A percentile compares a stretch with the other conserved stretches of the same genome.
Conservation (phyloP, 2,329 filamentous ascomycete species). For the Penicillium sp. region DNA sequence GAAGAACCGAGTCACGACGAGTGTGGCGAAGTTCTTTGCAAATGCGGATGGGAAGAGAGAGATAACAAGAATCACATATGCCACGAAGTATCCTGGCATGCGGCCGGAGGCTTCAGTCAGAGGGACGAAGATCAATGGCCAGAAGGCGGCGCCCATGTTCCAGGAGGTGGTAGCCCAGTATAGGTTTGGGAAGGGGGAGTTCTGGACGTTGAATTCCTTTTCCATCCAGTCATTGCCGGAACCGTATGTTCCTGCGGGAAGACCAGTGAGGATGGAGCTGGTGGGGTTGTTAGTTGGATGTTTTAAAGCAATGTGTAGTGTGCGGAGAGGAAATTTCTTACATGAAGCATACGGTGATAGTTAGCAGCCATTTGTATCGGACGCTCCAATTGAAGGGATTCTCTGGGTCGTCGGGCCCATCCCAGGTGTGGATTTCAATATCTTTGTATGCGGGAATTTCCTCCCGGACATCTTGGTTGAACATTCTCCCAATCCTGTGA, state of each 20-base stretch:
- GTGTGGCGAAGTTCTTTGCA: conserved; percentile 48
- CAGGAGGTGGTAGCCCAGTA: conserved; percentile 37
- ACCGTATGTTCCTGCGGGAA: conserved; percentile 44
- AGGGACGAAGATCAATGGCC: conserved; percentile 36
- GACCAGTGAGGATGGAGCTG: conserved; percentile 43
- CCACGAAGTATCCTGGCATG: conserved; percentile 46
- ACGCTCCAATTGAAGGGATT: conserved; percentile 43
- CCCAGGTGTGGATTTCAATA: conserved; percentile 30
- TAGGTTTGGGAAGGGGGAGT: conserved; percentile 33
- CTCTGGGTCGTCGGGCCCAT: conserved; percentile 26
- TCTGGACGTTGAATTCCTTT: conserved; percentile 33
- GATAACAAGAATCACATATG: conserved; percentile 44
- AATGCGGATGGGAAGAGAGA: conserved; percentile 46
- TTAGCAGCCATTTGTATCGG: conserved; percentile 45
- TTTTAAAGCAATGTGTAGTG: not conserved
- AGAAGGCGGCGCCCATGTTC: conserved; percentile 40
- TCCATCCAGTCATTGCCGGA: conserved; percentile 34
- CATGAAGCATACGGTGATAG: conserved; percentile 46
- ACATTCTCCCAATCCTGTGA: not conserved
- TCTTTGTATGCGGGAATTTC: conserved; percentile 5
- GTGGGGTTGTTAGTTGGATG: not conserved
- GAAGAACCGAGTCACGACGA: conserved; percentile 47
- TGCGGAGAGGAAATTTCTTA: not conserved
- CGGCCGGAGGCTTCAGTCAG: conserved; percentile 44
- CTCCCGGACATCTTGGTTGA: not conserved